phyloP scores from a whole-genome alignment of 2,329 filamentous ascomycete species.

The Fusarium sp. region DNA sequence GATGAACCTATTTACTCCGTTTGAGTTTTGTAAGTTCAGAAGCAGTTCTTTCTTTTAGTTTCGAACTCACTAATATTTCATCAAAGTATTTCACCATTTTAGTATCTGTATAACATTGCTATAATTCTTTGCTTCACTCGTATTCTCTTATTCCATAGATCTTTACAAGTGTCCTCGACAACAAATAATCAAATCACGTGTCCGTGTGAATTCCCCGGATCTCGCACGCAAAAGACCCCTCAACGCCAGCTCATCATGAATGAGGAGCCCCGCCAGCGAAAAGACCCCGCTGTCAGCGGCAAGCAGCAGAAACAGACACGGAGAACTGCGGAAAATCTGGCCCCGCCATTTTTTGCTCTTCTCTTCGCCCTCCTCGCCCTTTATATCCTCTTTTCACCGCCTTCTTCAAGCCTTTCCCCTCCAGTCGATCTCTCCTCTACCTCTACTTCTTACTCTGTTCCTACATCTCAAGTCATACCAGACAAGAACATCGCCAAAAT shows the following conservation, averaged over 20 bases:
- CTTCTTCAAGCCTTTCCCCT: slow-evolving; percentile 45
- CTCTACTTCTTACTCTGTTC: slow-evolving; percentile 39
- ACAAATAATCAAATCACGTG: slow-evolving; percentile 38
- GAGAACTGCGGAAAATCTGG: slow-evolving; percentile 53
- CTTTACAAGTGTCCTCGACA: slow-evolving; percentile 12
- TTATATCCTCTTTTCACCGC: slow-evolving; percentile 51
- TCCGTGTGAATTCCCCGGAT: slow-evolving; percentile 38
- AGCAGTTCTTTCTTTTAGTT: not conserved
- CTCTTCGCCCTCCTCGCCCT: slow-evolving; percentile 52
- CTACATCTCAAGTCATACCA: slow-evolving; percentile 45
- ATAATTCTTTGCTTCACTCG: not conserved
- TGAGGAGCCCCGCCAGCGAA: slow-evolving; percentile 49
- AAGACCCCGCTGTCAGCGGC: slow-evolving; percentile 49
- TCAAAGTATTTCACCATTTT: not conserved
- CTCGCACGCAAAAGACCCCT: slow-evolving; percentile 33
- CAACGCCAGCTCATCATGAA: slow-evolving; percentile 46
- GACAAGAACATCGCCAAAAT: slow-evolving; percentile 61
- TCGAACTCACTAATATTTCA: not conserved
- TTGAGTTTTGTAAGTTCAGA: slow-evolving; percentile 6
- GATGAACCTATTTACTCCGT: not conserved
- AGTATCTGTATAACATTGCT: not conserved
- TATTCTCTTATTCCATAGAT: not conserved
- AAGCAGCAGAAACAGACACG: slow-evolving; percentile 43
- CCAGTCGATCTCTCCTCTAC: slow-evolving; percentile 45
- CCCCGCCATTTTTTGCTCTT: slow-evolving; percentile 57